Conservation (phyloP, 192 early-diverging fungal species). For the Rhizophagus clarus region DNA sequence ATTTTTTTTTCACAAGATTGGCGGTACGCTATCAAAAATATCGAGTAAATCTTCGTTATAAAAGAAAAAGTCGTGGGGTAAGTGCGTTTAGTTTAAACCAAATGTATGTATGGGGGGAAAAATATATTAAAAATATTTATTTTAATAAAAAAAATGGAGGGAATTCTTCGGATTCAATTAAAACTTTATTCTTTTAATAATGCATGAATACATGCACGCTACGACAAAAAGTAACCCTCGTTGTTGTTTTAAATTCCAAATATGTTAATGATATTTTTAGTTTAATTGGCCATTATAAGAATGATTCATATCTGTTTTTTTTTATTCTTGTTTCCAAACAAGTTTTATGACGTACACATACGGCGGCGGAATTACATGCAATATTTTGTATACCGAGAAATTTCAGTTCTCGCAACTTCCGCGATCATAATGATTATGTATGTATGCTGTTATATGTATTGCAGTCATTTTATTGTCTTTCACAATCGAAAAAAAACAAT, state of each 20-base stretch:
- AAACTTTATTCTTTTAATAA: background rate
- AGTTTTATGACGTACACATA: background rate
- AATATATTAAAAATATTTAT: background rate
- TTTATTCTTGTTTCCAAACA: no score
- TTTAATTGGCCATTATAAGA: background rate
- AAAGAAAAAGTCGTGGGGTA: background rate
- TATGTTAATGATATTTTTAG: background rate
- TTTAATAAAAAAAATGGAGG: background rate
- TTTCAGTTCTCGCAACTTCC: no score
- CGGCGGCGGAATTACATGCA: background rate
- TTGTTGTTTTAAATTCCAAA: background rate
- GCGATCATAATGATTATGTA: no score
- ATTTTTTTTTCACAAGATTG: no score
- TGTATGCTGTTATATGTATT: background rate
- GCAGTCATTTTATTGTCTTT: background rate
- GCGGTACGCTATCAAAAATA: background rate
- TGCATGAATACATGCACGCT: background rate
- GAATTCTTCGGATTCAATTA: background rate
- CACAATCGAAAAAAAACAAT: background rate
- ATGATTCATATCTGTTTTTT: no score
- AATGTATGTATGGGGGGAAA: background rate
- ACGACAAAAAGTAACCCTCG: background rate
- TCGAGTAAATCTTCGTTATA: background rate
- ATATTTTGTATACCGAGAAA: no score
- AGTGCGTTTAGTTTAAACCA: background rate